Conservation (phyloP, 495 filamentous ascomycete genomes). For the Aspergillus indologenus region DNA sequence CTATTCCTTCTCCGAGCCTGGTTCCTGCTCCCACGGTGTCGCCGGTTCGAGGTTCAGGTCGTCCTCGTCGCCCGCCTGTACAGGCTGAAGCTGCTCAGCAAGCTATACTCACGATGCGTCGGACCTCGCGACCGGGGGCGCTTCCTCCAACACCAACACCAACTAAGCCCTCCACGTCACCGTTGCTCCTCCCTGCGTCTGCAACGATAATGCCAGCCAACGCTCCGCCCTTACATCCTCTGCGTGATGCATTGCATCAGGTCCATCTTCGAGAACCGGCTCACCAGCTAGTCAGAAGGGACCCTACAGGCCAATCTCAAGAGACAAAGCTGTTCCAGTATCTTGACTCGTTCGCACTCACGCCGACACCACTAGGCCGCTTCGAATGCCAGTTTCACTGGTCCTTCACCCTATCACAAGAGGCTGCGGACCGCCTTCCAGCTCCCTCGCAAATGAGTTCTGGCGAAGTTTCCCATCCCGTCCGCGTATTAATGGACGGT, state of each 20-base stretch:
- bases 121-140: neutral
- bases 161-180: neutral
- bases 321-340: constrained; percentile 44
- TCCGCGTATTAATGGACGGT: constrained; percentile 27
- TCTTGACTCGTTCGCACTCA: constrained; percentile 39
- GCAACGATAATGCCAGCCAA: constrained; percentile 22
- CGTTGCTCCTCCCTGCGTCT: constrained; percentile 31
- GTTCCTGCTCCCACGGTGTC: neutral
- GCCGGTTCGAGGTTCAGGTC: neutral
- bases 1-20: constrained; percentile 1
- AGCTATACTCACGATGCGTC: neutral
- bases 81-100: neutral
- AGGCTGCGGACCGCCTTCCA: constrained; percentile 8
- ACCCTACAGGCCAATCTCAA: constrained; percentile 11
- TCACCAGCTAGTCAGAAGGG: constrained; percentile 30
- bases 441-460: constrained; percentile 20
- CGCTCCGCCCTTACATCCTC: constrained; percentile 42
- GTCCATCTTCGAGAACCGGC: constrained; percentile 54
- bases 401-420: constrained; percentile 25
- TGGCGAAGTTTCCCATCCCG: constrained; percentile 12
- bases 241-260: constrained; percentile 53
- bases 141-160: neutral
- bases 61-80: neutral
- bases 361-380: constrained; percentile 32
- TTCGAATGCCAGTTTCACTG: constrained; percentile 25